A percentile compares a stretch with the other conserved stretches of the same genome.
Conservation (phyloP, 1,284 basidiomycete species). For the Malassezia equina region DNA sequence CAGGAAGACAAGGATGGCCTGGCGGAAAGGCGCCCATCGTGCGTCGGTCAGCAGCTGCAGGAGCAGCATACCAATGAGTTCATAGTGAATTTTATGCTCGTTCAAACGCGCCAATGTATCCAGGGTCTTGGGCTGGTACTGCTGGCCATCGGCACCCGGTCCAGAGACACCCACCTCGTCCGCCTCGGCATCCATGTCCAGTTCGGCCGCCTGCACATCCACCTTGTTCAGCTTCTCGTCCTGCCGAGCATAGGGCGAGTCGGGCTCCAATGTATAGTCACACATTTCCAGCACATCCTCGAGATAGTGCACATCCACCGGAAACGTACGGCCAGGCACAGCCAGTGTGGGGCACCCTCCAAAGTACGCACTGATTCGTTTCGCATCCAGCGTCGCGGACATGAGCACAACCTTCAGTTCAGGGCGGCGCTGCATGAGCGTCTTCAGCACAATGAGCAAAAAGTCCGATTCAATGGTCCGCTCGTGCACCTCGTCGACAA, state of each 20-base stretch:
- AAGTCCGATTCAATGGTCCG: conserved; percentile 96
- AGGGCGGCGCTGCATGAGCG: conserved; percentile 66
- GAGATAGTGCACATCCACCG: conserved; percentile 74
- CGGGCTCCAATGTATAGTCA: conserved; percentile 65
- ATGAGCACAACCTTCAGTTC: conserved; percentile 89
- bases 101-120: conserved; percentile 76
- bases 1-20: conserved; percentile 83
- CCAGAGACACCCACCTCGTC: conserved; percentile 64
- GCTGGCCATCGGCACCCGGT: conserved; percentile 50
- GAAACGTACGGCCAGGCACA: conserved; percentile 93
- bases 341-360: conserved; percentile 66
- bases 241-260: conserved; percentile 69
- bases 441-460: conserved; percentile 84
- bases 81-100: conserved; percentile 62
- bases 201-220: conserved; percentile 47
- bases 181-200: conserved; percentile 62
- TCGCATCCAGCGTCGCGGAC: conserved; percentile 89
- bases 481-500: conserved; percentile 84
- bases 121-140: conserved; percentile 64
- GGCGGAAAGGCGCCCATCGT: conserved; percentile 57
- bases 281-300: conserved; percentile 86
- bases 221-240: conserved; percentile 57
- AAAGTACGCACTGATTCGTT: conserved; percentile 88
- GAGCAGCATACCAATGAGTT: conserved; percentile 64
- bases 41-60: conserved; percentile 62